phyloP scores from a whole-genome alignment of 176 grass and related monocot genomes.

The Elymus sibiricus region DNA sequence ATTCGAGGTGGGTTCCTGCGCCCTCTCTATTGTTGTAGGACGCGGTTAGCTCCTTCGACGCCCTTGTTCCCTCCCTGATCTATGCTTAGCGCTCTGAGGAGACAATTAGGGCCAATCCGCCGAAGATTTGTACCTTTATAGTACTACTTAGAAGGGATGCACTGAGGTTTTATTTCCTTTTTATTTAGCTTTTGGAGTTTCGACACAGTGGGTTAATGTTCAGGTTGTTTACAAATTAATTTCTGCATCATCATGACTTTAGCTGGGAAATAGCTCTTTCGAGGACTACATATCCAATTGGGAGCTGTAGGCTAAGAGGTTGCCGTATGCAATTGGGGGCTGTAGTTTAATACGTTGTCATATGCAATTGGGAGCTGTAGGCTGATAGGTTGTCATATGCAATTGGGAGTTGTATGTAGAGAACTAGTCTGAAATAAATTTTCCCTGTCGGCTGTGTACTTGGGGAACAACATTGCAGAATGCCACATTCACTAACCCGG shows the following conservation, averaged over 20 bases:
- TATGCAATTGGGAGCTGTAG: neutral
- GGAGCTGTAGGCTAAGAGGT: neutral
- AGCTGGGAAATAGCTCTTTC: neutral
- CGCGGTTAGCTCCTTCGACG: too few relatives aligned
- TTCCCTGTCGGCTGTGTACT: neutral
- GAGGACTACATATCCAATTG: neutral
- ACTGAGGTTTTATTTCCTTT: neutral
- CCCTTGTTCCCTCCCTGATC: neutral
- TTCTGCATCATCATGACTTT: neutral
- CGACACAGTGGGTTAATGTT: neutral
- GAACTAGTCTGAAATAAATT: neutral
- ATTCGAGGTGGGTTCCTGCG: conserved; percentile 48
- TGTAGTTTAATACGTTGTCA: neutral
- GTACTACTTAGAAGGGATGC: neutral
- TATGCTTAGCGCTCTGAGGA: neutral
- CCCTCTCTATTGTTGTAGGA: neutral
- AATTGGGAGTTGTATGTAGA: neutral
- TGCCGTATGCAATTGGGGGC: neutral
- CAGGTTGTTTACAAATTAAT: neutral
- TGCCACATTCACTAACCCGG: neutral
- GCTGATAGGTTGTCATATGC: neutral
- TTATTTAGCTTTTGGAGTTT: neutral
- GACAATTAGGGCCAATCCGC: neutral
- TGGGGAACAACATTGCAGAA: neutral
- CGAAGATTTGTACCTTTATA: conserved; percentile 5